Base-by-base conservation (phyloP, 1,284 basidiomycete species). In the Rhizoctonia solani region DNA sequence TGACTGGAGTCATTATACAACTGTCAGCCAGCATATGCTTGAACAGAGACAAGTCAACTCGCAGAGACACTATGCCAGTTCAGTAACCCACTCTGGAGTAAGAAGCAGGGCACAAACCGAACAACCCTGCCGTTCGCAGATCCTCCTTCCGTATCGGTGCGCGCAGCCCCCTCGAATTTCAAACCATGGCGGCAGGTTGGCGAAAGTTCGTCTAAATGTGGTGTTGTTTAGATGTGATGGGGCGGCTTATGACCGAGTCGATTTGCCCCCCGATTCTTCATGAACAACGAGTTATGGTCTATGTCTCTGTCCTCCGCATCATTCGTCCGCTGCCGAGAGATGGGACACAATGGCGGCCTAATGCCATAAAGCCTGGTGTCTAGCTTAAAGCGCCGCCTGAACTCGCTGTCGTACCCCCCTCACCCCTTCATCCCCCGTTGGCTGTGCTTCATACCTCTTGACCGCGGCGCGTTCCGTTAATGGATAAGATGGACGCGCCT, bases 211-310 rank as follows among this genome's bases (percentile, higher is more conserved):
- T 19, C 61, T 34, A 46, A 30, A 54, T 54, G 61, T 39, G 34
- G 50, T 44, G 39, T 46, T 54, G 16, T 19, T 30, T 54, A 66
- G 50, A 46, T 54, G 61, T 66, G 61, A 66, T 54, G 4, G 23
- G 39, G n/a, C 30, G 23, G 8, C 6, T 25, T 25, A 3, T 21
- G 30, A 5, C 34, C 25, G 50, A 29, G 23, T 34, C 61, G 23
- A 29, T 66, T 47, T 42, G 61, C 52, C 11, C 50, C 49, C 50
- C 37, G 32, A 34, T 34, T 34, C 4, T 34, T 11, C 32, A 34
- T 11, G 32, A 34, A 34, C 44, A 34, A 61, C 44, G 30, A 13
- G 9, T 19, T 42, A 56, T 21, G 5, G 56, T 27, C 44, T 30
- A 23, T 37, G 21, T 19, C 46, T 49, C 56, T 50, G 56, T 61